Percentiles rank a stretch among this genome's conserved stretches.
Evolutionary conservation across 2,329 filamentous ascomycete species (phyloP).

Genomic region (Pleurostoma richardsiae): DNA sequence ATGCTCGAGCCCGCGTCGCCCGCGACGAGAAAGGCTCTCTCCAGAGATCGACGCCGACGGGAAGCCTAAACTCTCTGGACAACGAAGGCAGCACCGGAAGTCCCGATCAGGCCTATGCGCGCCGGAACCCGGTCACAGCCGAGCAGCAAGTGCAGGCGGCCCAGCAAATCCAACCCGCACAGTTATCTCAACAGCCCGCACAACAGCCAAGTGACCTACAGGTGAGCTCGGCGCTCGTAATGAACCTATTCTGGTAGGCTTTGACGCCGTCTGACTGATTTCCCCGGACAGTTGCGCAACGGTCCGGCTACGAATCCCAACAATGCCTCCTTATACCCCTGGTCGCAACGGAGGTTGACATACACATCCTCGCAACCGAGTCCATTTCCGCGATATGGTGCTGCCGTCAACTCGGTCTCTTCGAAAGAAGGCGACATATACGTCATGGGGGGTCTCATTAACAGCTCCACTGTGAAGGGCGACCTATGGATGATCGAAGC

Average conservation of each 20-base stretch:
- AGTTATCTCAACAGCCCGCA: constrained; percentile 10
- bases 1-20: constrained; percentile 40
- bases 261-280: constrained; percentile 5
- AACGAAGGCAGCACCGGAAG: constrained; percentile 52
- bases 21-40: constrained; percentile 50
- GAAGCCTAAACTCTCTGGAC: constrained; percentile 70
- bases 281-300: constrained; percentile 45
- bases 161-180: constrained; percentile 17
- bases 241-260: too few relatives aligned
- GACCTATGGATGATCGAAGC: constrained; percentile 98
- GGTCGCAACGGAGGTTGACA: constrained; percentile 85
- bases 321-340: constrained; percentile 85
- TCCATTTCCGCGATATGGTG: constrained; percentile 94
- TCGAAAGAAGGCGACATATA: constrained; percentile 98
- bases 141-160: constrained; percentile 51
- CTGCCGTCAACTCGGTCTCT: constrained; percentile 85
- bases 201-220: constrained; percentile 25
- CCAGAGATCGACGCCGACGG: constrained; percentile 67
- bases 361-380: constrained; percentile 78
- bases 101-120: constrained; percentile 58
- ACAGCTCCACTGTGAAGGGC: constrained; percentile 91
- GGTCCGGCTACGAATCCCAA: constrained; percentile 43
- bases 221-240: constrained; percentile 19
- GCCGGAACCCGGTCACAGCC: constrained; percentile 42
- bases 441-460: constrained; percentile 94